Conservation (phyloP, 1,284 basidiomycete genomes). For the Pterulicium gracile region DNA sequence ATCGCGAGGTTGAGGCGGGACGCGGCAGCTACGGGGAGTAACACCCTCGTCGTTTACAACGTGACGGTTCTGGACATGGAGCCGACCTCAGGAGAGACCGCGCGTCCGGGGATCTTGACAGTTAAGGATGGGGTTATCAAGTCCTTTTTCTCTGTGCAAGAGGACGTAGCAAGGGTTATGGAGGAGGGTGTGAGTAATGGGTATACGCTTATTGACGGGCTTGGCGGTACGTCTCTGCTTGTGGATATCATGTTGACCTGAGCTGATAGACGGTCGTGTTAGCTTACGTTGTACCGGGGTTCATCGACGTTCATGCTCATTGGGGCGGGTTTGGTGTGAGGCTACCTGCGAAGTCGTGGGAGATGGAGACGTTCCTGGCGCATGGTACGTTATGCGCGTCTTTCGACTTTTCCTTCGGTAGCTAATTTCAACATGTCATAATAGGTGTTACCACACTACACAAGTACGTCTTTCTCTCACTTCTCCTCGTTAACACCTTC, state of each 20-base stretch:
- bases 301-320: conserved; percentile 67
- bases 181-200: not conserved
- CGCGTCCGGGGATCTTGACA: not conserved
- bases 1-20: conserved; percentile 45
- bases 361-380: conserved; percentile 61
- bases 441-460: conserved; percentile 54
- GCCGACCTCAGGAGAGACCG: not conserved
- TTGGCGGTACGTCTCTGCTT: not conserved
- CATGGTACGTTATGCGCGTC: conserved; percentile 47
- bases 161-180: not conserved
- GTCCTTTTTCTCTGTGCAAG: not conserved
- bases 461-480: conserved; percentile 35
- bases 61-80: conserved; percentile 33
- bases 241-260: not conserved
- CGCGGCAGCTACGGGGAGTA: conserved; percentile 22
- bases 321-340: conserved; percentile 43
- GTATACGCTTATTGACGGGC: not conserved
- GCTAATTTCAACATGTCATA: not conserved
- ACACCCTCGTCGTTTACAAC: conserved; percentile 46
- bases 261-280: not conserved
- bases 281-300: conserved; percentile 61
- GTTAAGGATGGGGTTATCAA: conserved; percentile 2
- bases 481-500: not conserved
- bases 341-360: conserved; percentile 59
- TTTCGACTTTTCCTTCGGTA: not conserved